Evolutionary conservation across 352 stramenopile species (phyloP).

Genomic region (Phytophthora kernoviae): DNA sequence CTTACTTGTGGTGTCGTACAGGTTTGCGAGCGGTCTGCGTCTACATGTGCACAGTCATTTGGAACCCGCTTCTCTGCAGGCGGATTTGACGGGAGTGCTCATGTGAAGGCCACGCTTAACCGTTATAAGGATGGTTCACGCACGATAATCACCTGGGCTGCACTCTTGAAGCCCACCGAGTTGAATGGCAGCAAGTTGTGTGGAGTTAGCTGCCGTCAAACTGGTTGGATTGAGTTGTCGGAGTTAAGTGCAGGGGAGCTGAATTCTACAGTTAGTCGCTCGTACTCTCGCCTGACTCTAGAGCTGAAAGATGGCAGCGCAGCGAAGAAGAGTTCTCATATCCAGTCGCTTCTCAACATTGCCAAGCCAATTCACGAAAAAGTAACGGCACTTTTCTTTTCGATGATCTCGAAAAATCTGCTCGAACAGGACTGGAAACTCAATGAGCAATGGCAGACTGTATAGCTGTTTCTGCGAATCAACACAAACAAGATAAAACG

Average conservation of each 20-base stretch:
- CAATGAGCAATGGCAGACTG: neutral
- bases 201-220: constrained; percentile 25
- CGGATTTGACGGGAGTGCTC: neutral
- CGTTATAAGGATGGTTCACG: constrained; percentile 34
- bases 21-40: neutral
- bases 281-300: constrained; percentile 38
- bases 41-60: neutral
- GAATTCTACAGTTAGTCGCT: constrained; percentile 34
- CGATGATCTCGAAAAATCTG: constrained; percentile 32
- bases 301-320: constrained; percentile 38
- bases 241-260: neutral
- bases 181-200: constrained; percentile 20
- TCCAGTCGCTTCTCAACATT: constrained; percentile 30
- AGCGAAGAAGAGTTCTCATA: constrained; percentile 11
- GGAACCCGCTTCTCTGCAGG: neutral
- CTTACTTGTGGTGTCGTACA: neutral
- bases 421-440: constrained; percentile 38
- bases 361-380: constrained; percentile 25
- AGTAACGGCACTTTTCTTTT: constrained; percentile 12
- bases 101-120: constrained; percentile 11
- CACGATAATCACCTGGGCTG: constrained; percentile 38
- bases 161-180: constrained; percentile 30
- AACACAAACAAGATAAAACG: too few relatives aligned
- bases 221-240: constrained; percentile 17
- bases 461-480: too few relatives aligned